Conservation (phyloP, 208 protist genomes). For the Leishmania arabica region DNA sequence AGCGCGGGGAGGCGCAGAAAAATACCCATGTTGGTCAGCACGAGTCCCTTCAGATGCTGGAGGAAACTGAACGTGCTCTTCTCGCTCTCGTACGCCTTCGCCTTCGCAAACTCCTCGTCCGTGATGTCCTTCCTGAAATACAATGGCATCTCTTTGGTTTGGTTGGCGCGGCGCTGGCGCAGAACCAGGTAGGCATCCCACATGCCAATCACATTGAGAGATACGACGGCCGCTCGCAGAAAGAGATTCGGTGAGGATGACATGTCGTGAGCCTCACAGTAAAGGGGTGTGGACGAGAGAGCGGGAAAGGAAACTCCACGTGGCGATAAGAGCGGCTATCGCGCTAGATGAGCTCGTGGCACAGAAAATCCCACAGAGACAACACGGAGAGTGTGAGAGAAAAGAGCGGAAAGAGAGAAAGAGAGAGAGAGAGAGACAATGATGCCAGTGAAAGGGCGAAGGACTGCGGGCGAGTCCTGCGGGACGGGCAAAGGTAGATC, state of each 20-base stretch:
- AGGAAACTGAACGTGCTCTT: constrained; percentile 33
- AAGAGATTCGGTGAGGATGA: constrained; percentile 20
- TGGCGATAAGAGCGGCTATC: background rate
- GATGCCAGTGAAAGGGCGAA: background rate
- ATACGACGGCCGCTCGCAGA: constrained; percentile 41
- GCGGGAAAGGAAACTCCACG: background rate
- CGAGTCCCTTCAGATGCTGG: constrained; percentile 34
- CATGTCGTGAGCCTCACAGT: constrained; percentile 7
- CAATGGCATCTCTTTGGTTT: constrained; percentile 14
- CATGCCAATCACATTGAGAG: constrained; percentile 41
- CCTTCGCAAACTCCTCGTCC: constrained; percentile 46
- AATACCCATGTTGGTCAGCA: constrained; percentile 36
- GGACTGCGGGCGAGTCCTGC: background rate
- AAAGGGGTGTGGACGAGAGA: background rate
- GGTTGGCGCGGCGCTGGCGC: constrained; percentile 43
- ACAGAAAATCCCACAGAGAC: background rate
- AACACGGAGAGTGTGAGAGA: background rate
- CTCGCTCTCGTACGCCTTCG: constrained; percentile 52
- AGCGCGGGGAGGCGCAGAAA: constrained; percentile 41
- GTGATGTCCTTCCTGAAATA: constrained; percentile 36
- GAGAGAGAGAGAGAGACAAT: constrained; percentile 3
- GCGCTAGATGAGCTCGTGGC: background rate
- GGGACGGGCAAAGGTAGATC: too few relatives aligned
- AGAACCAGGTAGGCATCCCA: constrained; percentile 64
- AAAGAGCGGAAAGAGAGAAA: constrained; percentile 9